A percentile compares a stretch with the other conserved stretches of the same genome.
phyloP scores from a whole-genome alignment of 108 stramenopile species.

The Cylindrotheca fusiformis region DNA sequence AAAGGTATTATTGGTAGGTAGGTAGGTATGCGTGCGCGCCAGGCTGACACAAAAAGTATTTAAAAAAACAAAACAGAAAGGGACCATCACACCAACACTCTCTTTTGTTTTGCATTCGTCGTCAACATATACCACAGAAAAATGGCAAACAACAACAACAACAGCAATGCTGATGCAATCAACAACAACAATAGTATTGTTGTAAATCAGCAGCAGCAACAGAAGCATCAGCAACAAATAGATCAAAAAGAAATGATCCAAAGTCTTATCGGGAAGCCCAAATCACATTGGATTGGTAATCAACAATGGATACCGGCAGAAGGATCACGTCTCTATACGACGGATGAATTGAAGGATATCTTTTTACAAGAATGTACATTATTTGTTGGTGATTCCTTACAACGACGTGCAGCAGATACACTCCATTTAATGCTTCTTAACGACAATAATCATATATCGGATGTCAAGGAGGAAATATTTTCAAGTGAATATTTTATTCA shows the following conservation, averaged over 20 bases:
- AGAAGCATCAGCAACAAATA: too few relatives aligned
- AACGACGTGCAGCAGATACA: not conserved
- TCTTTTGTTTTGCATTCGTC: too few relatives aligned
- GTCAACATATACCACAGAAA: too few relatives aligned
- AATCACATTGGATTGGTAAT: constrained; percentile 2
- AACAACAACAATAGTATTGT: too few relatives aligned
- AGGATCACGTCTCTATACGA: not conserved
- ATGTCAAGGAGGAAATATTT: not conserved
- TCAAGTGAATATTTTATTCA: not conserved
- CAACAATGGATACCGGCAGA: not conserved
- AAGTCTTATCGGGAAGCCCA: not conserved
- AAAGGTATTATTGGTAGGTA: too few relatives aligned
- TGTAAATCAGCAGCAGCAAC: too few relatives aligned
- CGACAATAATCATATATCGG: not conserved
- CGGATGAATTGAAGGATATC: not conserved
- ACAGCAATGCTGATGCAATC: too few relatives aligned
- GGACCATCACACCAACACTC: too few relatives aligned
- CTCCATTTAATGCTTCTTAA: not conserved
- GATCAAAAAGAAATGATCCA: not conserved
- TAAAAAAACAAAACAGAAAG: too few relatives aligned
- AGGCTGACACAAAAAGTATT: too few relatives aligned
- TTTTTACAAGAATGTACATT: not conserved
- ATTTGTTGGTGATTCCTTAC: not conserved
- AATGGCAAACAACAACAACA: too few relatives aligned
- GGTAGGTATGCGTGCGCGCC: too few relatives aligned